phyloP scores from a whole-genome alignment of 1,284 basidiomycete species.

The Takashimella tepidaria region DNA sequence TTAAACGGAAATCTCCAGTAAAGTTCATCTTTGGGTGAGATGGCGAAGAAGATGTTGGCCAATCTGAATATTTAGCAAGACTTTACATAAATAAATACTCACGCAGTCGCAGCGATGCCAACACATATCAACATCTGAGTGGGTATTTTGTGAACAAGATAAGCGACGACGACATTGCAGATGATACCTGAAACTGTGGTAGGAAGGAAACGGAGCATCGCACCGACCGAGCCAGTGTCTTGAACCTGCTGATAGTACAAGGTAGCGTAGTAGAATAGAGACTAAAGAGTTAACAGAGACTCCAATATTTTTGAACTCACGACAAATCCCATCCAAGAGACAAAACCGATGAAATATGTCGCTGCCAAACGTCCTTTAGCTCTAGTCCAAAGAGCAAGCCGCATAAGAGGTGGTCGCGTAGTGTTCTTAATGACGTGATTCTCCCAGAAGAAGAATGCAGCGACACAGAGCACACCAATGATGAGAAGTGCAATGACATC shows the following conservation, averaged over 20 bases:
- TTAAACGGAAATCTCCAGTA: slow-evolving; percentile 13
- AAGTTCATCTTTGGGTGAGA: slow-evolving; percentile 51
- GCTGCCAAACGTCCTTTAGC: slow-evolving; percentile 58
- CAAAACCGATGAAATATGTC: slow-evolving; percentile 59
- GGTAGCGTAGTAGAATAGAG: slow-evolving; percentile 7
- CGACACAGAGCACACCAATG: slow-evolving; percentile 59
- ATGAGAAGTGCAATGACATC: slow-evolving; percentile 53
- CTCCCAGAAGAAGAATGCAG: slow-evolving; percentile 63
- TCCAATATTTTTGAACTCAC: not conserved
- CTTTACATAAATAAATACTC: not conserved
- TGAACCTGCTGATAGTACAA: slow-evolving; percentile 19
- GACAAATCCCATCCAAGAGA: slow-evolving; percentile 59
- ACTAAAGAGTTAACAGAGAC: slow-evolving; percentile 1
- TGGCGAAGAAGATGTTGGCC: slow-evolving; percentile 65
- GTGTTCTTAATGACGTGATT: slow-evolving; percentile 50
- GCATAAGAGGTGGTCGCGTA: slow-evolving; percentile 58
- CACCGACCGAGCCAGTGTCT: slow-evolving; percentile 48
- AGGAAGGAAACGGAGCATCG: slow-evolving; percentile 67
- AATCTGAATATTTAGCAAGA: slow-evolving; percentile 30
- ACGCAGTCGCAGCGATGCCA: slow-evolving; percentile 52
- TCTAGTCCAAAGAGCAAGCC: slow-evolving; percentile 58
- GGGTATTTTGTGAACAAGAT: slow-evolving; percentile 7
- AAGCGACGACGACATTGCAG: slow-evolving; percentile 53
- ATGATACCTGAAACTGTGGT: slow-evolving; percentile 62
- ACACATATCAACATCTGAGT: slow-evolving; percentile 52